Evolutionary conservation across 2,329 filamentous ascomycete species (phyloP).

Genomic region (Zarea fungicola): DNA sequence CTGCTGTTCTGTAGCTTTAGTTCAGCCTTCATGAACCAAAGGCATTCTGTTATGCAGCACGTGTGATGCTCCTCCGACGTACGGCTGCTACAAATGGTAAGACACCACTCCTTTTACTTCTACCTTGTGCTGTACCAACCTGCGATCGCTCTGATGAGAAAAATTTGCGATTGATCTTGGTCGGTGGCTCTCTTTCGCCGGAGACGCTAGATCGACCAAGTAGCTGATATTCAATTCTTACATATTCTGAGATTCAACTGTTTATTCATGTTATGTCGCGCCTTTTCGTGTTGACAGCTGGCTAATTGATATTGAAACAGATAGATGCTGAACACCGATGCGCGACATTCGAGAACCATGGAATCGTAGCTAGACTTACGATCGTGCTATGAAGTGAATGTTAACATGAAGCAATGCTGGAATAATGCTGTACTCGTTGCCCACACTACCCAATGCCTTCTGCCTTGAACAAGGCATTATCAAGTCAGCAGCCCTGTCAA

Average conservation of each 20-base stretch:
- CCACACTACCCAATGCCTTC: no score
- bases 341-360: neutral
- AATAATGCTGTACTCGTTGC: no score
- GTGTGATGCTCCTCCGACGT: neutral
- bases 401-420: neutral
- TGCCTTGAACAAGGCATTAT: no score
- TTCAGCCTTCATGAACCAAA: neutral
- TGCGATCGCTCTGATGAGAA: slow-evolving; percentile 64
- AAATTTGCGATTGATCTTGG: slow-evolving; percentile 98
- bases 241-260: slow-evolving; percentile 76
- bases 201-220: slow-evolving; percentile 73
- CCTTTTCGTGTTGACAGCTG: slow-evolving; percentile 16
- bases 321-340: slow-evolving; percentile 13
- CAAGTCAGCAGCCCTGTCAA: no score
- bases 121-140: slow-evolving; percentile 11
- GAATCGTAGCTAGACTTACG: neutral
- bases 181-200: slow-evolving; percentile 84
- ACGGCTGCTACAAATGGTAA: slow-evolving; percentile 24
- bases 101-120: slow-evolving; percentile 12
- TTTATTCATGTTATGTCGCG: slow-evolving; percentile 20
- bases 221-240: slow-evolving; percentile 93
- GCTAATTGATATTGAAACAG: slow-evolving; percentile 20
- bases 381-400: neutral
- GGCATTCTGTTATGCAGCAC: neutral
- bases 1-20: no score